phyloP scores from a whole-genome alignment of 2,329 filamentous ascomycete species.

The Fonsecaea pedrosoi region DNA sequence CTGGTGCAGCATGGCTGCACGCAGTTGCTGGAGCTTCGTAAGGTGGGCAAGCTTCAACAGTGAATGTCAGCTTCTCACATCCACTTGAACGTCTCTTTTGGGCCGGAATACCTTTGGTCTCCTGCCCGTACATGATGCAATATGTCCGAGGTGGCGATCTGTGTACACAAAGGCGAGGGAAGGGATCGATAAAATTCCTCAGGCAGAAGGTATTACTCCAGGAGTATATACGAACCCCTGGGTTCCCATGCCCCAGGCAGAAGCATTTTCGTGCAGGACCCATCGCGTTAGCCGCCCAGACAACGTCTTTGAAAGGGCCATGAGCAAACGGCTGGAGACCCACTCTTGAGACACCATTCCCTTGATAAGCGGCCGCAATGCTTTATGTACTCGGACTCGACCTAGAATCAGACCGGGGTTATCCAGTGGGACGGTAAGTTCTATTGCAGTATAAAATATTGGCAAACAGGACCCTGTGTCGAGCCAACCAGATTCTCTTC shows the following conservation, averaged over 20 bases:
- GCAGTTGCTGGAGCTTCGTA: conserved; percentile 1
- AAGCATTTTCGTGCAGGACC: neutral
- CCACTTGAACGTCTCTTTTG: neutral
- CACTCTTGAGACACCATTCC: neutral
- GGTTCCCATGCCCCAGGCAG: neutral
- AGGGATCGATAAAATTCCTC: neutral
- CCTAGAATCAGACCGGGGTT: neutral
- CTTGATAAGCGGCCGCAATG: neutral
- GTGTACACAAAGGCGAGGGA: neutral
- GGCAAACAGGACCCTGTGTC: neutral
- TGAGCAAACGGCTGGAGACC: neutral
- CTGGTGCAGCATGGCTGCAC: conserved; percentile 3
- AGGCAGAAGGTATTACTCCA: neutral
- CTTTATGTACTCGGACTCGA: neutral
- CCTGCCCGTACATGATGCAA: conserved; percentile 8
- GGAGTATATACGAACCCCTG: neutral
- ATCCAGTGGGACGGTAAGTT: neutral
- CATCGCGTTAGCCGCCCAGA: neutral
- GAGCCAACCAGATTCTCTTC: neutral
- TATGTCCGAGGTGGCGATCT: neutral
- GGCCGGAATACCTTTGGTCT: conserved; percentile 6
- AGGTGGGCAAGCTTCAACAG: neutral
- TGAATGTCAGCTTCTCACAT: neutral
- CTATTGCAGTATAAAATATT: neutral
- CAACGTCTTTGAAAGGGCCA: neutral